These are phyloP conservation scores for Rhizophagus sp. DNA, from an alignment of 192 early-diverging fungal species.

Conservation along the genomic window DNA sequence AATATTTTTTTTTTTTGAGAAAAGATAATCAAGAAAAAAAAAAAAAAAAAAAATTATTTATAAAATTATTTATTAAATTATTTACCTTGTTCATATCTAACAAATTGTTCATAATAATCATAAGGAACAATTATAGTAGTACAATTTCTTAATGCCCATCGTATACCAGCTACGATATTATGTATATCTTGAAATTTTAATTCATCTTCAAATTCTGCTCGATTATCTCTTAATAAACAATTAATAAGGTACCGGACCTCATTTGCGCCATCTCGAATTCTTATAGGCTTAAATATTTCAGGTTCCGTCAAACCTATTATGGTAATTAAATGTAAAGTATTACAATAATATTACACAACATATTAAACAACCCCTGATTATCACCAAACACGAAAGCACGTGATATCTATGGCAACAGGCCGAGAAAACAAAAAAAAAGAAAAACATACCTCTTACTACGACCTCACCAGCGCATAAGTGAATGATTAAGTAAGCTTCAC, in stretches of 20 bases:
- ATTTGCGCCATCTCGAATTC: constrained; percentile 12
- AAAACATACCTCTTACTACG: constrained; percentile 5
- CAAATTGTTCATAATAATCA: constrained; percentile 28
- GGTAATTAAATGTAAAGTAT: too few relatives aligned
- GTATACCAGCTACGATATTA: constrained; percentile 22
- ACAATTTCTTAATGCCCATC: constrained; percentile 25
- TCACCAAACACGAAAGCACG: too few relatives aligned
- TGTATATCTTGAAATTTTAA: constrained; percentile 24
- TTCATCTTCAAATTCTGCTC: constrained; percentile 10
- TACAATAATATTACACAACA: neutral
- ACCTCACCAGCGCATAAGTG: constrained; percentile 15
- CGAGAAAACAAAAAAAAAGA: too few relatives aligned
- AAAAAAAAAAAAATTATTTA: neutral
- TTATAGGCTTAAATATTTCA: constrained; percentile 17
- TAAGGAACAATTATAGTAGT: neutral
- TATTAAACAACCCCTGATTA: neutral
- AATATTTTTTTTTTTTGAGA: neutral
- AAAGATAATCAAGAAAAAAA: too few relatives aligned
- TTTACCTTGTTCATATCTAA: constrained; percentile 27
- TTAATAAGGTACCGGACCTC: constrained; percentile 26
- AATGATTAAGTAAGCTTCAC: constrained; percentile 21
- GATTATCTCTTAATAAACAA: constrained; percentile 21
- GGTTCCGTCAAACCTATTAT: constrained; percentile 25
- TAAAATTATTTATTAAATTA: too few relatives aligned
- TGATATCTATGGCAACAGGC: too few relatives aligned